These are phyloP conservation scores for Cubamyces lactineus DNA, from an alignment of 768 basidiomycete species.

Conservation along the genomic window DNA sequence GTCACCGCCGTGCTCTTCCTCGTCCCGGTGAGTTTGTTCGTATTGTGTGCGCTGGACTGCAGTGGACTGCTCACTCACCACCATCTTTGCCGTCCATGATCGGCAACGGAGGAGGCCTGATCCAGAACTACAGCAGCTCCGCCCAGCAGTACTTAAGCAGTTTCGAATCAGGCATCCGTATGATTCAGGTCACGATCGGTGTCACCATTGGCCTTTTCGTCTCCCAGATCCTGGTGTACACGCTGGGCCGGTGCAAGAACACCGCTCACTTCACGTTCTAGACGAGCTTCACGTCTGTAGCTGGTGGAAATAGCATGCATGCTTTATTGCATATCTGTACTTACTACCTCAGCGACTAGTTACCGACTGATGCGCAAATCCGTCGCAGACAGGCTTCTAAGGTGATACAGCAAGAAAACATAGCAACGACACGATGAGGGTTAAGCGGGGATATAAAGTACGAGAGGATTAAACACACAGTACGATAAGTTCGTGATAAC, in stretches of 20 bases:
- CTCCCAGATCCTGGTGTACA: slow-evolving; percentile 78
- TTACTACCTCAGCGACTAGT: background rate
- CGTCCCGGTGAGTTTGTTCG: slow-evolving; percentile 66
- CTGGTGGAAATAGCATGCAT: background rate
- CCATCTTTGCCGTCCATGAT: slow-evolving; percentile 67
- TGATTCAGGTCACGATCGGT: slow-evolving; percentile 84
- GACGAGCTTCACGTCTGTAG: background rate
- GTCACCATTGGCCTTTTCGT: slow-evolving; percentile 85
- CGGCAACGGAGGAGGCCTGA: slow-evolving; percentile 72
- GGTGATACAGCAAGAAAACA: slow-evolving; percentile 22
- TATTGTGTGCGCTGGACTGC: slow-evolving; percentile 1
- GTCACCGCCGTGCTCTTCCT: slow-evolving; percentile 92
- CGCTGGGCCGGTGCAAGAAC: slow-evolving; percentile 73
- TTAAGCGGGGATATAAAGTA: slow-evolving; percentile 17
- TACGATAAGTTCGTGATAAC: slow-evolving; percentile 18
- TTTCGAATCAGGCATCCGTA: slow-evolving; percentile 77
- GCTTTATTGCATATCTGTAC: background rate
- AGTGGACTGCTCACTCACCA: background rate
- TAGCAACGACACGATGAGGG: slow-evolving; percentile 6
- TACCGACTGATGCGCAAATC: background rate
- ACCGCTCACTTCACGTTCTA: slow-evolving; percentile 77
- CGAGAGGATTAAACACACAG: slow-evolving; percentile 1
- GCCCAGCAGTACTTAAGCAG: slow-evolving; percentile 75
- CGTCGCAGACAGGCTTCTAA: background rate
- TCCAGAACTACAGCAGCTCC: slow-evolving; percentile 60